A percentile compares a stretch with the other conserved stretches of the same genome.
phyloP scores from a whole-genome alignment of 106 monocot species.

The Cymbidium sinense region DNA sequence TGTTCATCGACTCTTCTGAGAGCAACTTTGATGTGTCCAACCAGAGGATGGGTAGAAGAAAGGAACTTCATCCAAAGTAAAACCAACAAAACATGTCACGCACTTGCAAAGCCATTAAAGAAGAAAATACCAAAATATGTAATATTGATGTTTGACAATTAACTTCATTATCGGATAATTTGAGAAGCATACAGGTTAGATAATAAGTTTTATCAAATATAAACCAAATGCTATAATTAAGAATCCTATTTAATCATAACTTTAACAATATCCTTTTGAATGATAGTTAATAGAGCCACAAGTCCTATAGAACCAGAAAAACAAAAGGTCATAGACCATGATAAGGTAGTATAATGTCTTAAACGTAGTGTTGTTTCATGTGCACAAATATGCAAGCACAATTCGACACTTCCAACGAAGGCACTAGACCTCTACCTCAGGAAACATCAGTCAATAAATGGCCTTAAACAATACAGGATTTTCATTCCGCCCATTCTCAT shows the following conservation, averaged over 20 bases:
- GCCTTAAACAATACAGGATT: background rate
- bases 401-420: background rate
- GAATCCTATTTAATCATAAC: background rate
- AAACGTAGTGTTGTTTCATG: background rate
- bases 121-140: background rate
- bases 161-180: background rate
- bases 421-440: background rate
- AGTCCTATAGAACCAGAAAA: background rate
- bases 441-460: background rate
- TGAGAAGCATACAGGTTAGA: background rate
- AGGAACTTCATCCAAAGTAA: conserved; percentile 46
- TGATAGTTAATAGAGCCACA: background rate
- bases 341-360: background rate
- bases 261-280: background rate
- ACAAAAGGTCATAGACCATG: background rate
- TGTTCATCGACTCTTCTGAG: conserved; percentile 33
- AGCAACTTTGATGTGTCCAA: conserved; percentile 59
- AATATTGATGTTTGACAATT: background rate
- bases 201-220: background rate
- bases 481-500: background rate
- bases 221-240: background rate
- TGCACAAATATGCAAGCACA: background rate
- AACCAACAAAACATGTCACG: conserved; percentile 13
- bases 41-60: conserved; percentile 71
- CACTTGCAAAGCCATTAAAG: background rate